Conservation (phyloP, 768 basidiomycete species). For the Scleroderma bovista region DNA sequence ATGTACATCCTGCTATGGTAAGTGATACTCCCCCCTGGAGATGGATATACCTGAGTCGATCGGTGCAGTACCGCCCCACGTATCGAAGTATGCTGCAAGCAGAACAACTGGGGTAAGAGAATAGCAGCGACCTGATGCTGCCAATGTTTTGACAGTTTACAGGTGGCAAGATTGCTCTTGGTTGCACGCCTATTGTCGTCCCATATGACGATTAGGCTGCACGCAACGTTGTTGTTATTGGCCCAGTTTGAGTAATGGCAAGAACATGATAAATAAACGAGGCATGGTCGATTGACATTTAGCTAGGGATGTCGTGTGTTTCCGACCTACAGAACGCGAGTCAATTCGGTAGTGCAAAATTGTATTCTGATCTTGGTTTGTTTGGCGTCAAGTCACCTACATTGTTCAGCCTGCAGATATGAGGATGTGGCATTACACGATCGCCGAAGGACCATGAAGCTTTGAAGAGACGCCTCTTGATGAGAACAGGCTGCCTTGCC, state of each 20-base stretch:
- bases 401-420: background rate
- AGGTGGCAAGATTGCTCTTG: conserved; percentile 4
- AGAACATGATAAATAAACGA: no score
- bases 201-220: no score
- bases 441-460: background rate
- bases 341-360: no score
- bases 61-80: background rate
- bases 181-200: background rate
- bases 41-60: background rate
- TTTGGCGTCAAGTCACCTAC: background rate
- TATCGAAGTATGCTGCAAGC: conserved; percentile 2
- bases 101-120: conserved; percentile 5
- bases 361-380: background rate
- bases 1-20: conserved; percentile 1
- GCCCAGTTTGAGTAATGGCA: no score
- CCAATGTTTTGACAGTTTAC: background rate
- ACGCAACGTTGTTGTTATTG: no score
- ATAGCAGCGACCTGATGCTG: background rate
- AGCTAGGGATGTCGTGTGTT: no score
- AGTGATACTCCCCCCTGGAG: background rate
- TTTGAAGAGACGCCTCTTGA: no score
- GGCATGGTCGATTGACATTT: no score
- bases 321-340: no score
- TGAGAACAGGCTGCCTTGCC: conserved; percentile 69
- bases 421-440: background rate